Evolutionary conservation across 257 asterid species (phyloP).

Genomic region (Nicotiana noctiflora): DNA sequence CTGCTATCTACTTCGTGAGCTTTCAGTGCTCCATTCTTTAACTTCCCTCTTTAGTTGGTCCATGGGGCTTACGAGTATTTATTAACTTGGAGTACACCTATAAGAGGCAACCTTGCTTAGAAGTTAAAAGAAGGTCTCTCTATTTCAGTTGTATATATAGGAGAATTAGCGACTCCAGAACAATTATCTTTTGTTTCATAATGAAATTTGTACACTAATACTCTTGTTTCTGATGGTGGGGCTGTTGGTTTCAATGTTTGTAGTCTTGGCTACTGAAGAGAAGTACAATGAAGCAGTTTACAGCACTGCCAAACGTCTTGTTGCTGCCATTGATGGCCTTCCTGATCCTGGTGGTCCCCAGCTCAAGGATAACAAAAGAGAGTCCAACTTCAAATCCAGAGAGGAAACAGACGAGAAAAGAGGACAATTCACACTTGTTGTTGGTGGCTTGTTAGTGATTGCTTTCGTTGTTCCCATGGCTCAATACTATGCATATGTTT

Average conservation of each 20-base stretch:
- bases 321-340: conserved; percentile 87
- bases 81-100: neutral
- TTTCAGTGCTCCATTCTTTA: neutral
- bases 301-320: conserved; percentile 70
- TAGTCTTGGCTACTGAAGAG: conserved; percentile 91
- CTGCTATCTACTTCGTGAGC: neutral
- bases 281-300: conserved; percentile 87
- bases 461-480: conserved; percentile 99
- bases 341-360: conserved; percentile 96
- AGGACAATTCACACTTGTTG: conserved; percentile 89
- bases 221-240: conserved; percentile 9
- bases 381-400: conserved; percentile 82
- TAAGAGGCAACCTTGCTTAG: neutral
- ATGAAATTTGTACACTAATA: neutral
- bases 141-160: neutral
- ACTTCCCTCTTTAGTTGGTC: neutral
- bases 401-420: conserved; percentile 97
- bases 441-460: conserved; percentile 94
- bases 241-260: conserved; percentile 13
- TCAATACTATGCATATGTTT: conserved; percentile 88
- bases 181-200: neutral
- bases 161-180: neutral
- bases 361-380: conserved; percentile 70
- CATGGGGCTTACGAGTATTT: neutral
- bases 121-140: neutral